phyloP scores from a whole-genome alignment of 306 rosid genomes.

The Lagenaria siceraria region DNA sequence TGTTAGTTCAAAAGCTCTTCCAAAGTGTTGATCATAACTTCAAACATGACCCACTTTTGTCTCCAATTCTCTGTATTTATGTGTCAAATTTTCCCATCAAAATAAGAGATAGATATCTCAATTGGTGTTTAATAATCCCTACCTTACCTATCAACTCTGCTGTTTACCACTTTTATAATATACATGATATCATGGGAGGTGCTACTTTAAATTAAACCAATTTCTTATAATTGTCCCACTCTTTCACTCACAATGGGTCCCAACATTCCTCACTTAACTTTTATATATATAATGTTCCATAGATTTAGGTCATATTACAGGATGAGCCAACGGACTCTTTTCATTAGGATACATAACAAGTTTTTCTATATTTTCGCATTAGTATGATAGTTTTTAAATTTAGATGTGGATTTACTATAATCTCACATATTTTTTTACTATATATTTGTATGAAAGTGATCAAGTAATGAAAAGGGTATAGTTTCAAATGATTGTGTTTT shows the following conservation, averaged over 20 bases:
- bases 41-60: constrained; percentile 9
- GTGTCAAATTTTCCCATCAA: neutral
- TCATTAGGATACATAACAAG: neutral
- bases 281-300: too few relatives aligned
- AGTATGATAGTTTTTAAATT: too few relatives aligned
- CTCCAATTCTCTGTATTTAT: neutral
- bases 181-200: neutral
- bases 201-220: neutral
- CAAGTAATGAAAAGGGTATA: neutral
- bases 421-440: neutral
- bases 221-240: neutral
- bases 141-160: neutral
- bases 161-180: neutral
- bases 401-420: too few relatives aligned
- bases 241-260: neutral
- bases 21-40: constrained; percentile 4
- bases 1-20: constrained; percentile 2
- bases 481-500: neutral
- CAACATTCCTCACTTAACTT: neutral
- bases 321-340: too few relatives aligned
- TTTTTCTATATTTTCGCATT: too few relatives aligned
- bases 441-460: neutral
- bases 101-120: neutral
- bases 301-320: neutral
- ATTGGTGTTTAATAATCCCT: neutral